Evolutionary conservation across 768 basidiomycete species (phyloP).

Genomic region (Dioszegia crocea): DNA sequence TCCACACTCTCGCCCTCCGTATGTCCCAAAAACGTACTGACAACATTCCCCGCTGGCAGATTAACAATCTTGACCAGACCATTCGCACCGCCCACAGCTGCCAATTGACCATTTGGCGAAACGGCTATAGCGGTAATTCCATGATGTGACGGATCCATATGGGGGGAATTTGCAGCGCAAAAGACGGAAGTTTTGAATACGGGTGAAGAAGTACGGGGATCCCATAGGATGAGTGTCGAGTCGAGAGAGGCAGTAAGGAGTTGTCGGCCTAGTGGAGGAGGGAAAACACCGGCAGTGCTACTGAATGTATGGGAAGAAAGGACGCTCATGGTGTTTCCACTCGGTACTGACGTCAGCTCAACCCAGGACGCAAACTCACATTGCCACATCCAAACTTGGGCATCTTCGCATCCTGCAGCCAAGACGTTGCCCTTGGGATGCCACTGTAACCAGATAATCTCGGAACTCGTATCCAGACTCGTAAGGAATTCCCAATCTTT

Average conservation of each 20-base stretch:
- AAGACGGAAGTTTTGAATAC: constrained; percentile 61
- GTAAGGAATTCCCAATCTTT: constrained; percentile 90
- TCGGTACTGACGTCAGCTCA: constrained; percentile 65
- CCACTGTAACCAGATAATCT: constrained; percentile 95
- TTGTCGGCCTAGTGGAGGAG: constrained; percentile 74
- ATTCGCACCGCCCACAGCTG: constrained; percentile 77
- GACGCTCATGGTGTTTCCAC: constrained; percentile 91
- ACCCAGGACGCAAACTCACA: constrained; percentile 56
- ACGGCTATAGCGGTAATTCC: constrained; percentile 83
- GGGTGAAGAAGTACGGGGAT: constrained; percentile 71
- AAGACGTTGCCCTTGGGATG: constrained; percentile 89
- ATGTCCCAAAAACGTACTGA: constrained; percentile 75
- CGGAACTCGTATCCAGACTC: constrained; percentile 87
- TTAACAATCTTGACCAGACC: constrained; percentile 85
- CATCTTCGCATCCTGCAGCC: constrained; percentile 86
- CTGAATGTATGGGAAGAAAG: constrained; percentile 84
- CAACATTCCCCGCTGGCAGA: constrained; percentile 76
- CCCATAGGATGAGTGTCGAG: constrained; percentile 82
- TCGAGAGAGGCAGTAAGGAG: constrained; percentile 82
- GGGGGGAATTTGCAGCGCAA: constrained; percentile 21
- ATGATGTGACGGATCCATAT: constrained; percentile 61
- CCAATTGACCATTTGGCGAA: constrained; percentile 81
- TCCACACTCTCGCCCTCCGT: constrained; percentile 83
- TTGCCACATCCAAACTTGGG: constrained; percentile 96
- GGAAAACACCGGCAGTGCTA: constrained; percentile 78